phyloP scores from a whole-genome alignment of 2,329 filamentous ascomycete species.

The Sporothrix humicola region DNA sequence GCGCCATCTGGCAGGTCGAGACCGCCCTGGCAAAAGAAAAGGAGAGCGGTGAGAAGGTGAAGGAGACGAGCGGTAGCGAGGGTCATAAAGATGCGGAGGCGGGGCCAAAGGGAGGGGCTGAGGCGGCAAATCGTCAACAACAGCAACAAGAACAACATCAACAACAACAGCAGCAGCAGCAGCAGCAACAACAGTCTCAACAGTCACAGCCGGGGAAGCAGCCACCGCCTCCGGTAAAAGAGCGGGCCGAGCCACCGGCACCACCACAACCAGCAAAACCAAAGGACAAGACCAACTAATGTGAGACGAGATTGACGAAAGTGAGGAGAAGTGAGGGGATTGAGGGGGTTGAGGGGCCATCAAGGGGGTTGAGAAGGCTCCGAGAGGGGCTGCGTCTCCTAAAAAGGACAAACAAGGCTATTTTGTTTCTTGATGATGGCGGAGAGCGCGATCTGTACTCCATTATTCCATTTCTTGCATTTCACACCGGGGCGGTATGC shows the following conservation, averaged over 20 bases:
- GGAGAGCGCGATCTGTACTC: conserved; percentile 1
- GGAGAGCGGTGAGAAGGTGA: conserved; percentile 39
- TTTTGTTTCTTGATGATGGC: background rate
- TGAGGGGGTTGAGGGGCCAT: background rate
- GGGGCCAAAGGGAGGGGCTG: background rate
- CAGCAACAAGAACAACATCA: background rate
- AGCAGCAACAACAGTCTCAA: background rate
- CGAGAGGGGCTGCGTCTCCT: no score
- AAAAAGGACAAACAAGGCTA: background rate
- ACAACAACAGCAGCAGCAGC: background rate
- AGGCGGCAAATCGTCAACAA: background rate
- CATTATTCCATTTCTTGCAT: background rate
- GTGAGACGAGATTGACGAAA: background rate
- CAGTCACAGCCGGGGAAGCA: background rate
- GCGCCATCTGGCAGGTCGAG: conserved; percentile 77
- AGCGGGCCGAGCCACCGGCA: background rate
- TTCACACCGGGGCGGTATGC: background rate
- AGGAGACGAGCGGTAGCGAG: background rate
- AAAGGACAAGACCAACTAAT: conserved; percentile 16
- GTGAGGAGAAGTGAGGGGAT: background rate
- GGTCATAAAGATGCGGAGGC: background rate
- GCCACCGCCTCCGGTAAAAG: conserved; percentile 1
- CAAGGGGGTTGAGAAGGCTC: background rate
- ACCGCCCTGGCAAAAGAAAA: conserved; percentile 52
- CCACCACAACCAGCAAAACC: background rate